Percentiles rank a stretch among this genome's conserved stretches.
phyloP scores from a whole-genome alignment of 768 basidiomycete species.

The Leccinum disarticulatum region DNA sequence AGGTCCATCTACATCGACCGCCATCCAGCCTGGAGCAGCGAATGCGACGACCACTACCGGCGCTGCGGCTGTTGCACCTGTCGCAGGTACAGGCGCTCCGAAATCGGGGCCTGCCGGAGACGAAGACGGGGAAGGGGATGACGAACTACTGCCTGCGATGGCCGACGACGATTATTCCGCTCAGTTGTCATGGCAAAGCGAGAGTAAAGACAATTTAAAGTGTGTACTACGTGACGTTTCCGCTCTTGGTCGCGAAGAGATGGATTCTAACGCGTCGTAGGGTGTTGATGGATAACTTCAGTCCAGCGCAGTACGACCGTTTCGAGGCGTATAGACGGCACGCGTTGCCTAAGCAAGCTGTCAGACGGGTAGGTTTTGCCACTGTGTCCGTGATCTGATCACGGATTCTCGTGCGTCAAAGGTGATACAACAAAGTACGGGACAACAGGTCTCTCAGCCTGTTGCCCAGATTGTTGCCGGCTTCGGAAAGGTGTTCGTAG shows the following conservation, averaged over 20 bases:
- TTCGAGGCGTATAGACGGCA: constrained; percentile 88
- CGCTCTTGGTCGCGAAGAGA: background rate
- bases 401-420: constrained; percentile 27
- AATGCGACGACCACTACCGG: background rate
- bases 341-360: constrained; percentile 78
- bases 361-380: constrained; percentile 59
- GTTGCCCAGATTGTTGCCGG: constrained; percentile 90
- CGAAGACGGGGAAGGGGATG: constrained; percentile 72
- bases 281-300: constrained; percentile 87
- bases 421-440: constrained; percentile 81
- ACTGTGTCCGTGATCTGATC: background rate
- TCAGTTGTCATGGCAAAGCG: constrained; percentile 79
- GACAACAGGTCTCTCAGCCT: constrained; percentile 81
- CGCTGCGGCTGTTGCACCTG: background rate
- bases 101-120: constrained; percentile 25
- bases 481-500: constrained; percentile 89
- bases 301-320: constrained; percentile 79
- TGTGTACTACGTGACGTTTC: constrained; percentile 31
- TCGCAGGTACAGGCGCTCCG: background rate
- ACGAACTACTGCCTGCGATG: constrained; percentile 80
- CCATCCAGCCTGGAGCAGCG: background rate
- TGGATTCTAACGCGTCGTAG: constrained; percentile 36
- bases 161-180: constrained; percentile 88
- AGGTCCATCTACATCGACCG: constrained; percentile 13
- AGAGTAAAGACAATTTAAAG: constrained; percentile 88